A percentile compares a stretch with the other conserved stretches of the same genome.
phyloP scores from a whole-genome alignment of 129 eudicot genomes.

The Glebionis coronaria region DNA sequence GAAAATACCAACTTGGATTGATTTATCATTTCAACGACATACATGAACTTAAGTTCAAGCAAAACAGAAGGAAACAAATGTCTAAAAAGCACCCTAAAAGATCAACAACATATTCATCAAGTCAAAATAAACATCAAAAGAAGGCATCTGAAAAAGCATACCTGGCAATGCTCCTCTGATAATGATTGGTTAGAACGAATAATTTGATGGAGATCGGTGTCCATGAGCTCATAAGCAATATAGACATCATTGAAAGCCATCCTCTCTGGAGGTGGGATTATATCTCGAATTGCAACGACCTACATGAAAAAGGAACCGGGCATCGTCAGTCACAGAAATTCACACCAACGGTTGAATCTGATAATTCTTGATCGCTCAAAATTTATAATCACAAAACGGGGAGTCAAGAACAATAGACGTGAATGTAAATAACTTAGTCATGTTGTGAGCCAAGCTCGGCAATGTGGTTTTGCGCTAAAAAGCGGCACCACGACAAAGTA shows the following conservation, averaged over 20 bases:
- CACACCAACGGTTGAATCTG: slow-evolving; percentile 11
- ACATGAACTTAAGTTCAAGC: no score
- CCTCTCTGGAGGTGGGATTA: slow-evolving; percentile 80
- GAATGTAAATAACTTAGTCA: slow-evolving; percentile 4
- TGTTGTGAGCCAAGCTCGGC: neutral
- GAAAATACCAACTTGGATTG: no score
- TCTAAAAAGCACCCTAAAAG: neutral
- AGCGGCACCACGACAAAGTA: neutral
- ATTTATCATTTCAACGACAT: no score
- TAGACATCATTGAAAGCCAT: slow-evolving; percentile 72
- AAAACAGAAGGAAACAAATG: no score
- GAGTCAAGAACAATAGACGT: slow-evolving; percentile 5
- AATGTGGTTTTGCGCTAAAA: no score
- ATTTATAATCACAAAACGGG: neutral
- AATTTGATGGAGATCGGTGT: slow-evolving; percentile 89
- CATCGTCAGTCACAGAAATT: slow-evolving; percentile 19
- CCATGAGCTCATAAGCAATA: slow-evolving; percentile 89
- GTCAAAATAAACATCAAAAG: slow-evolving; percentile 12
- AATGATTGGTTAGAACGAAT: slow-evolving; percentile 76
- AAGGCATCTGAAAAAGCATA: slow-evolving; percentile 24
- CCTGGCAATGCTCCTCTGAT: slow-evolving; percentile 95
- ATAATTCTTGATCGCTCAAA: slow-evolving; percentile 4
- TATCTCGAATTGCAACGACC: slow-evolving; percentile 86
- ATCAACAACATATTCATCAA: slow-evolving; percentile 9
- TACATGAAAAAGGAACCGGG: slow-evolving; percentile 31